Evolutionary conservation across 2,329 filamentous ascomycete species (phyloP).

Genomic region (Xylariales sp.): DNA sequence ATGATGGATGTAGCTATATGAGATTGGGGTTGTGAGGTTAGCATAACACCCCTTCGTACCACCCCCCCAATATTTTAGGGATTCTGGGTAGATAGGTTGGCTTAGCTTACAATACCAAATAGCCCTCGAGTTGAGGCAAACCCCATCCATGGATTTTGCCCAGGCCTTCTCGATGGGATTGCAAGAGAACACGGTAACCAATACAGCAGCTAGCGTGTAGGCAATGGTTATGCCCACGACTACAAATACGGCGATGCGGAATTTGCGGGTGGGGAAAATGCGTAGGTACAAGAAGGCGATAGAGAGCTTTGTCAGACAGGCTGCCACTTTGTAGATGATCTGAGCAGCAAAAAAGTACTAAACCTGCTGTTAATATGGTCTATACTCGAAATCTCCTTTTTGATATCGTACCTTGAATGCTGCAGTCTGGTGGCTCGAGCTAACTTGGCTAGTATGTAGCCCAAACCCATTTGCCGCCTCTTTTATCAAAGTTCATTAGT

Average conservation of each 20-base stretch:
- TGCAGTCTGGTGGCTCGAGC: neutral
- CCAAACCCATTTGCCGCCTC: conserved; percentile 4
- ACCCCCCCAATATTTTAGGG: too few relatives aligned
- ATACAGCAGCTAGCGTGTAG: conserved; percentile 1
- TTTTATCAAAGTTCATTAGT: neutral
- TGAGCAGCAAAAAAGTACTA: conserved; percentile 14
- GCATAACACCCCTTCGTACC: too few relatives aligned
- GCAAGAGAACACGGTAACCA: conserved; percentile 2
- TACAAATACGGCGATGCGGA: neutral
- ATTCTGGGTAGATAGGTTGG: too few relatives aligned
- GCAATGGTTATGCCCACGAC: conserved; percentile 1
- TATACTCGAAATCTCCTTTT: too few relatives aligned
- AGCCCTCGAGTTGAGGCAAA: neutral
- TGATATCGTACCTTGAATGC: conserved; percentile 1
- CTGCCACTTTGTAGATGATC: conserved; percentile 12
- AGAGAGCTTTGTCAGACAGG: conserved; percentile 10
- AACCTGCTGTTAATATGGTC: neutral
- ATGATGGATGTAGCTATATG: conserved; percentile 8
- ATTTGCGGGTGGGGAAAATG: neutral
- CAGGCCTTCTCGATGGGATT: neutral
- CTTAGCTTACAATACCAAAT: conserved; percentile 4
- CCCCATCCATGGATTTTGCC: neutral
- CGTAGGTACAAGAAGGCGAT: conserved; percentile 6
- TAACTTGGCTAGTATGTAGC: conserved; percentile 1
- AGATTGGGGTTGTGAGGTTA: neutral